A percentile compares a stretch with the other conserved stretches of the same genome.
Conservation (phyloP, 23 red algal species). For the Chondrus crispus region DNA sequence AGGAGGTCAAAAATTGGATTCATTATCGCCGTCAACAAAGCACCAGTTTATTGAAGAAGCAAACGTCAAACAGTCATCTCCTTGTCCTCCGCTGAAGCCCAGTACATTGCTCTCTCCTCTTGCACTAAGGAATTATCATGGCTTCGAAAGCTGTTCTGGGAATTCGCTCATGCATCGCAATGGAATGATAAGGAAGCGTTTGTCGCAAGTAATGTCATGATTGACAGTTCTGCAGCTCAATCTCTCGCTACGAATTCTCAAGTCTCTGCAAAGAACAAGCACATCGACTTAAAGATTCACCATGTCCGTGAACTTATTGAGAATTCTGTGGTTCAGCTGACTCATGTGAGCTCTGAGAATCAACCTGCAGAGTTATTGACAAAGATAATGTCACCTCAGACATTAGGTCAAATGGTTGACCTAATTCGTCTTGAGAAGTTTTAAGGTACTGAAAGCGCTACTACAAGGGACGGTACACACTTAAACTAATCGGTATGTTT, state of each 20-base stretch:
- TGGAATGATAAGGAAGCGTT: not conserved
- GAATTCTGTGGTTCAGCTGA: too few relatives aligned
- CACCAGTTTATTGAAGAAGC: not conserved
- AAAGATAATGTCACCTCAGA: too few relatives aligned
- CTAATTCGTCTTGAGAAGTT: too few relatives aligned
- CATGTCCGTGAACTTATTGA: not conserved
- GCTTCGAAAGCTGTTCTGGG: not conserved
- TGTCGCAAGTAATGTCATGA: too few relatives aligned
- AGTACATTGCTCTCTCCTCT: slow-evolving; percentile 7
- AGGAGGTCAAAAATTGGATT: slow-evolving; percentile 12
- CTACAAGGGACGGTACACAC: too few relatives aligned
- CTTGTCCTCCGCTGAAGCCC: slow-evolving; percentile 9
- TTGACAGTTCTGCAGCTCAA: not conserved
- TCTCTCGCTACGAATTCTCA: not conserved
- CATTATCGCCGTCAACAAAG: slow-evolving; percentile 14
- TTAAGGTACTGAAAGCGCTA: too few relatives aligned
- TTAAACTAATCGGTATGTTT: too few relatives aligned
- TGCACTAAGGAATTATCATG: not conserved
- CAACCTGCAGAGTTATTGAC: too few relatives aligned
- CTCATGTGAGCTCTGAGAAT: too few relatives aligned
- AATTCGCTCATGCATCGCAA: not conserved
- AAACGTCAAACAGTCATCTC: not conserved
- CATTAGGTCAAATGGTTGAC: too few relatives aligned
- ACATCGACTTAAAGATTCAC: not conserved
- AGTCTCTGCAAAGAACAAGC: not conserved